Conservation (phyloP, 768 basidiomycete species). For the Leccinum uliginosum region DNA sequence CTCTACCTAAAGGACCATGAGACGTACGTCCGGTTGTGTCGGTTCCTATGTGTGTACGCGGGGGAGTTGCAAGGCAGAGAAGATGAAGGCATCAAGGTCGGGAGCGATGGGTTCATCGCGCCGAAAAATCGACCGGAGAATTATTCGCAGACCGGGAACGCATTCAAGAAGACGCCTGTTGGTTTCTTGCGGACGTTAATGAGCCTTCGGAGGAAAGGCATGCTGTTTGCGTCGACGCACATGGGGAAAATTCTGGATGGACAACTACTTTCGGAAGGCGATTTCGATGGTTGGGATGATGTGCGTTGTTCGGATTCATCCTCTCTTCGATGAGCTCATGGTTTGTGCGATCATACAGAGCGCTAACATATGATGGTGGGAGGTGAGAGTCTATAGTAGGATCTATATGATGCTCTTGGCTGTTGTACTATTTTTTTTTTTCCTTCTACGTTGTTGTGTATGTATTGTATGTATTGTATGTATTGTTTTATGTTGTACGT, state of each 20-base stretch:
- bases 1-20: constrained; percentile 7
- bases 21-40: constrained; percentile 16
- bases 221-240: constrained; percentile 36
- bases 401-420: background rate
- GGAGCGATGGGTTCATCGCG: constrained; percentile 9
- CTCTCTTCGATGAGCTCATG: background rate
- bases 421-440: background rate
- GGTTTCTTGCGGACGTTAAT: constrained; percentile 19
- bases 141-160: background rate
- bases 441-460: background rate
- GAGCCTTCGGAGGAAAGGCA: constrained; percentile 37
- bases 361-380: background rate
- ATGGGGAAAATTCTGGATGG: constrained; percentile 37
- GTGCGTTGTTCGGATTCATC: background rate
- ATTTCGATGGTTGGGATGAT: constrained; percentile 1
- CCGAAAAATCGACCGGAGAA: background rate
- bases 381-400: background rate
- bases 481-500: background rate
- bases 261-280: constrained; percentile 15
- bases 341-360: background rate
- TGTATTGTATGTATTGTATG: too few relatives aligned
- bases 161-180: constrained; percentile 37
- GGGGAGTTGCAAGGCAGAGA: background rate
- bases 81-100: background rate
- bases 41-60: background rate